Base-by-base conservation (phyloP, 352 stramenopile genomes). In the Peronospora destructor region DNA sequence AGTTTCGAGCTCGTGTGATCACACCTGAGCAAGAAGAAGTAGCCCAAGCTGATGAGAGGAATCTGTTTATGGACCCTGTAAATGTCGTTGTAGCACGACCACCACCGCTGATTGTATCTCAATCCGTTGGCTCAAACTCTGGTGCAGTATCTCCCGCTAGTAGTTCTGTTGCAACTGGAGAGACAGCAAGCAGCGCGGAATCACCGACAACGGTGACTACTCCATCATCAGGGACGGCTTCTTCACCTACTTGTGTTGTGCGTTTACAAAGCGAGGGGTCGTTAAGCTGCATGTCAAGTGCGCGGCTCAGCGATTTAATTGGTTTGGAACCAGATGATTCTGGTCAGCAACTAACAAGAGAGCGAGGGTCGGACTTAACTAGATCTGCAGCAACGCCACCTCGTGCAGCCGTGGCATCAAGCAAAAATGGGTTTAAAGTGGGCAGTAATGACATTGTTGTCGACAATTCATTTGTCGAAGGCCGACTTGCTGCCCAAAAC, bases 21-120 rank as follows among this genome's bases (percentile, higher is more conserved):
- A 53, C 49, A 1, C 43, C 45, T 4, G 77, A 88, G 16, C 55
- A 83, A 12, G 78, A 89, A 58, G 61, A 79, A 14, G 48, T 68
- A 33, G 81, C 81, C 0, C 61, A 72, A 46, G 41, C 49, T 13
- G 81, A 91, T 26, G 81, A 91, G 29, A 57, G 71, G 8, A 85
- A 75, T 43, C 16, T 88, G 38, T 91, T 82, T 36, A 71, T 88
- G 34, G 81, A 91, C 41, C 78, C 76, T 14, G 76, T 76, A 4
- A 87, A 69, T 40, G 59, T 66, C 12, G 53, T 53, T 21, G 14
- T 35, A 2, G 10, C 32, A n/a, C 16, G 45, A 6, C 21, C 49
- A 6, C 6, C 60, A 13, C 19, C 33, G 4, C 21, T 59, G 12
- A 52, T 14, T 16, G 38, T 34, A 4, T 37, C 23, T 17, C 28